Evolutionary conservation across 495 filamentous ascomycete species (phyloP).

Genomic region (Aspergillus taichungensis): DNA sequence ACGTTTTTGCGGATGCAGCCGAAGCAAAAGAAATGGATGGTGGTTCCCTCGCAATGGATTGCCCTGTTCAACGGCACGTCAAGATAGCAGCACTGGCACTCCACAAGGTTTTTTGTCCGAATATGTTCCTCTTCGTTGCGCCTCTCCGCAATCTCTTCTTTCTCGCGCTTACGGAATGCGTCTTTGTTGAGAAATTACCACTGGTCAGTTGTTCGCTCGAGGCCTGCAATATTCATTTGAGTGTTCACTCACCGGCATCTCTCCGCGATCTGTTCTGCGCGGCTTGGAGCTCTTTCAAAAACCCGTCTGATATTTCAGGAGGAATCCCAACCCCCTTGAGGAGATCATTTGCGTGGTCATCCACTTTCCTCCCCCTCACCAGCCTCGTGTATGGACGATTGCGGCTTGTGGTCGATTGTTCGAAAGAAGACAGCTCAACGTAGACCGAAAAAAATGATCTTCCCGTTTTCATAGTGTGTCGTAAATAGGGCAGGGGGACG

Average conservation of each 20-base stretch:
- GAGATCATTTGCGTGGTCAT: too few relatives aligned
- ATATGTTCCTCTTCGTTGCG: conserved; percentile 38
- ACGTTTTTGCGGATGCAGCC: conserved; percentile 55
- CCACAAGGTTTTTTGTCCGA: conserved; percentile 32
- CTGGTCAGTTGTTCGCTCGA: too few relatives aligned
- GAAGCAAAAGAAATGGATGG: conserved; percentile 60
- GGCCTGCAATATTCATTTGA: neutral
- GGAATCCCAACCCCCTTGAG: too few relatives aligned
- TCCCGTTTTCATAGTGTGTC: conserved; percentile 2
- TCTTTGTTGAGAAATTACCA: neutral
- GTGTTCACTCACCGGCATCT: conserved; percentile 8
- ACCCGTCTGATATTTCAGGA: too few relatives aligned
- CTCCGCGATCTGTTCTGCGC: conserved; percentile 9
- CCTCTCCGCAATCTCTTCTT: conserved; percentile 34
- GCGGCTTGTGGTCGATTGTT: too few relatives aligned
- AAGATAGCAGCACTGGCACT: conserved; percentile 64
- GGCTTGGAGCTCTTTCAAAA: conserved; percentile 19
- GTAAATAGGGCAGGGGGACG: conserved; percentile 7
- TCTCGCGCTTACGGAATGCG: conserved; percentile 17
- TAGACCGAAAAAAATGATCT: too few relatives aligned
- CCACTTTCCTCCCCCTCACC: neutral
- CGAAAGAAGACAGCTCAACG: too few relatives aligned
- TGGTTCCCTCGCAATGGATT: conserved; percentile 53
- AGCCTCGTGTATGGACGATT: neutral
- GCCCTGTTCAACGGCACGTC: conserved; percentile 57